Percentiles rank a stretch among this genome's conserved stretches.
Evolutionary conservation across 495 filamentous ascomycete genomes (phyloP).

Genomic region (Penicillium diatomitis): DNA sequence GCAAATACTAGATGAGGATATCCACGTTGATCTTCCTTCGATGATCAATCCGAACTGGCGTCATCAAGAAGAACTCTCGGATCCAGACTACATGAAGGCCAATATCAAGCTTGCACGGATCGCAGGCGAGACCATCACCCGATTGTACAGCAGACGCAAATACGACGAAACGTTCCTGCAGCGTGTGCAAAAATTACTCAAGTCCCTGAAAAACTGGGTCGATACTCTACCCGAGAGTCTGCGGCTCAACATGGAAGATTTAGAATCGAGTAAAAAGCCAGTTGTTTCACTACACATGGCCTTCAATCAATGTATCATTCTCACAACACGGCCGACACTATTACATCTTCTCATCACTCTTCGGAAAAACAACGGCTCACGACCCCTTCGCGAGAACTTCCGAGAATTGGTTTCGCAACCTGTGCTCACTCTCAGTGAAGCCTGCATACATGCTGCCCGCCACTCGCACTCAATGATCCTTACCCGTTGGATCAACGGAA

Average conservation of each 20-base stretch:
- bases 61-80: slow-evolving; percentile 36
- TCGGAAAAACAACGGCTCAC: slow-evolving; percentile 10
- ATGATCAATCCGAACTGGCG: slow-evolving; percentile 21
- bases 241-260: slow-evolving; percentile 28
- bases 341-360: slow-evolving; percentile 34
- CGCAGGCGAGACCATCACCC: slow-evolving; percentile 33
- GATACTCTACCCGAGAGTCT: slow-evolving; percentile 34
- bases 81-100: slow-evolving; percentile 31
- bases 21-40: slow-evolving; percentile 37
- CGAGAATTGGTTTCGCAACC: slow-evolving; percentile 26
- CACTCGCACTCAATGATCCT: slow-evolving; percentile 37
- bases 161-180: slow-evolving; percentile 37
- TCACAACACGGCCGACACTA: slow-evolving; percentile 33
- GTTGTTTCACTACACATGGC: slow-evolving; percentile 33
- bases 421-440: slow-evolving; percentile 34
- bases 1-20: slow-evolving; percentile 39
- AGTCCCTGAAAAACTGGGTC: slow-evolving; percentile 37
- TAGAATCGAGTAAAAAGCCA: slow-evolving; percentile 30
- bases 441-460: slow-evolving; percentile 36
- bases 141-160: slow-evolving; percentile 34
- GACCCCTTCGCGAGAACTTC: neutral
- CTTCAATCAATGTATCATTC: slow-evolving; percentile 37
- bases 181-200: slow-evolving; percentile 34
- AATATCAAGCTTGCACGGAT: slow-evolving; percentile 35
- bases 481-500: slow-evolving; percentile 36